phyloP scores from a whole-genome alignment of 2,329 filamentous ascomycete genomes.

The Fusarium caatingaense region DNA sequence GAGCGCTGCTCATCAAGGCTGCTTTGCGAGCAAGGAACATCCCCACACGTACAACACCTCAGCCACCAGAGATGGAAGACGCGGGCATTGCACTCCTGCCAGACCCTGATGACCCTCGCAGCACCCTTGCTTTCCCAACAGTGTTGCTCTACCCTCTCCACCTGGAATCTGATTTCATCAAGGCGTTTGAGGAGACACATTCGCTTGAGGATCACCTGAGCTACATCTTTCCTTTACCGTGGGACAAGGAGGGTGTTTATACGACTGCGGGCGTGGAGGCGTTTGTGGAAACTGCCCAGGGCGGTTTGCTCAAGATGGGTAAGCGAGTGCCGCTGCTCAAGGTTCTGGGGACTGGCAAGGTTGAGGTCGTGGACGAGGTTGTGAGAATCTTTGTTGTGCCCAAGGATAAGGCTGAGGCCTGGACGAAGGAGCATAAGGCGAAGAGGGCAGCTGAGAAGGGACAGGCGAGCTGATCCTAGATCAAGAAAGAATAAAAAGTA shows the following conservation, averaged over 20 bases:
- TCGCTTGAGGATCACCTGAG: conserved; percentile 79
- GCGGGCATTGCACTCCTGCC: conserved; percentile 76
- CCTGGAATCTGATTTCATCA: conserved; percentile 89
- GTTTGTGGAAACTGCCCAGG: conserved; percentile 84
- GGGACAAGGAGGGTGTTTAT: conserved; percentile 80
- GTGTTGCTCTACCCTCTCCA: conserved; percentile 87
- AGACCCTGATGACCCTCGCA: conserved; percentile 78
- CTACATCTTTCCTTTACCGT: conserved; percentile 89
- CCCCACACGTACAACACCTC: conserved; percentile 70
- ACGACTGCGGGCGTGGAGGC: conserved; percentile 76
- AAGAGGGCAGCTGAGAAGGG: conserved; percentile 68
- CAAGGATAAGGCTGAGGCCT: conserved; percentile 73
- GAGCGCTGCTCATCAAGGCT: conserved; percentile 70
- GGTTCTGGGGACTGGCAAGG: conserved; percentile 78
- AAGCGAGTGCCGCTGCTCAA: conserved; percentile 84
- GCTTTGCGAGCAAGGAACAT: conserved; percentile 79
- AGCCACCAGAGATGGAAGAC: conserved; percentile 90
- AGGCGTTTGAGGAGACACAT: conserved; percentile 83
- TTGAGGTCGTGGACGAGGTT: conserved; percentile 89
- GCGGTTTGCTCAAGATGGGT: conserved; percentile 88
- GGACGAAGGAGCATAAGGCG: conserved; percentile 86
- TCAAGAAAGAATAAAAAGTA: conserved; percentile 11
- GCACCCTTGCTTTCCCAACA: conserved; percentile 78
- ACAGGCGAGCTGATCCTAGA: conserved; percentile 24
- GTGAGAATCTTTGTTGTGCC: conserved; percentile 87